Evolutionary conservation across 495 filamentous ascomycete species (phyloP), one percentile per base, ranked within the genome.

Genomic region (Astrocystis sublimbata): DNA sequence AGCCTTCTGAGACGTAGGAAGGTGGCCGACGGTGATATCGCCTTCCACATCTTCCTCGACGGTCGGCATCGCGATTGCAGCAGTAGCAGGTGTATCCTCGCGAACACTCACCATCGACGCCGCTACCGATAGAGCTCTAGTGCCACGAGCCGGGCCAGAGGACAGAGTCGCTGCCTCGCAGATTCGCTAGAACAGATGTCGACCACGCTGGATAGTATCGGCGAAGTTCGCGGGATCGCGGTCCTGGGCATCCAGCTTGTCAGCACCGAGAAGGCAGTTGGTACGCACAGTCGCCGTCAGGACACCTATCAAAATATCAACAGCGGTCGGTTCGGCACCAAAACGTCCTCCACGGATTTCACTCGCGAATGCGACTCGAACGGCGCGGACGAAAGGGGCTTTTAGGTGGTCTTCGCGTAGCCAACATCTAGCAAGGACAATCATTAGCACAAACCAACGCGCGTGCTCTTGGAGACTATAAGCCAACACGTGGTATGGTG

Each of bases 391-490:
- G 33, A 36, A 36, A 36, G 6, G 33, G 33, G n/a, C 10, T 15
- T 9, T 19, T 43, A 57, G 12, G 21, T 15, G 9, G 21, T 7
- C 15, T 43, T 57, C 13, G 43, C 23, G 35, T 57, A 57, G n/a
- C 54, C 54, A 57, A 2, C 33, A 41, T 9, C 54, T 33, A 6
- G 40, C 6, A 4, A 57, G 4, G 28, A 57, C 23, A 31, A 38
- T 33, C 13, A 35, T 35, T 2, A 57, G 15, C 6, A 57, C 54
- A 45, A 38, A 41, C 54, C 54, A 57, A 21, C 54, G 54, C 9
- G 5, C 54, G 23, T 57, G 54, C 23, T 57, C 54, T 12, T 5
- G 54, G 40, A 23, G 40, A 57, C 23, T 57, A 35, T 30, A 57
- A 36, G 33, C 12, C 33, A 12, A 31, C 4, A 57, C 38, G 8